phyloP scores from a whole-genome alignment of 768 basidiomycete genomes.

The Trametes cingulata region DNA sequence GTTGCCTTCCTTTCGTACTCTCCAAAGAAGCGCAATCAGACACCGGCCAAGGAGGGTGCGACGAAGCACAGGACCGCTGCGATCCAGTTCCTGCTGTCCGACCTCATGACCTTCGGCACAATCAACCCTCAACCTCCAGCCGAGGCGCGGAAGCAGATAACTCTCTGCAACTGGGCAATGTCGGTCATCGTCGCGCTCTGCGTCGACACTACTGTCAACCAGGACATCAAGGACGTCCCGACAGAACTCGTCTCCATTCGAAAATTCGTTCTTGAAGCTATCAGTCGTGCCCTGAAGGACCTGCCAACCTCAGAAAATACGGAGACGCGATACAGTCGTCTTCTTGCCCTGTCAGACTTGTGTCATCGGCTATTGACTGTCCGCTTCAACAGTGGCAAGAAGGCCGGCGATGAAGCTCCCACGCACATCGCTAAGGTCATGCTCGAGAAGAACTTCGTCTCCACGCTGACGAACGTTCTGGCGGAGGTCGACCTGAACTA shows the following conservation, averaged over 20 bases:
- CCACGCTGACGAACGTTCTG: conserved; percentile 81
- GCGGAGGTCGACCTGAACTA: conserved; percentile 96
- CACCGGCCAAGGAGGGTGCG: conserved; percentile 62
- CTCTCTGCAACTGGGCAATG: conserved; percentile 83
- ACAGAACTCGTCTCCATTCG: conserved; percentile 85
- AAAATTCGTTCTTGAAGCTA: conserved; percentile 86
- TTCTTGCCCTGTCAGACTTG: conserved; percentile 84
- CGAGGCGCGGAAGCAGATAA: conserved; percentile 55
- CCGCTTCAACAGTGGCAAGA: conserved; percentile 58
- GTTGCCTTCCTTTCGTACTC: conserved; percentile 80
- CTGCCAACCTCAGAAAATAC: conserved; percentile 51
- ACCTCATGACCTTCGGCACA: conserved; percentile 77
- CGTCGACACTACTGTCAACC: conserved; percentile 69
- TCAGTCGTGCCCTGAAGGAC: conserved; percentile 88
- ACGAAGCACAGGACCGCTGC: conserved; percentile 65
- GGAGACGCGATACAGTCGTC: conserved; percentile 82
- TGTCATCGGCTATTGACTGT: conserved; percentile 86
- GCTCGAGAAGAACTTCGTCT: conserved; percentile 97
- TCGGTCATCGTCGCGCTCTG: conserved; percentile 93
- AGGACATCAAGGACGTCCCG: conserved; percentile 75
- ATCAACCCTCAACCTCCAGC: conserved; percentile 62
- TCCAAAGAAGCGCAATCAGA: conserved; percentile 58
- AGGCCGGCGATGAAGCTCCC: conserved; percentile 69
- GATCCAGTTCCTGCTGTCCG: conserved; percentile 78
- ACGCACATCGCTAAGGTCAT: conserved; percentile 96